phyloP scores from a whole-genome alignment of 768 basidiomycete genomes.

The Agaricus bisporus region DNA sequence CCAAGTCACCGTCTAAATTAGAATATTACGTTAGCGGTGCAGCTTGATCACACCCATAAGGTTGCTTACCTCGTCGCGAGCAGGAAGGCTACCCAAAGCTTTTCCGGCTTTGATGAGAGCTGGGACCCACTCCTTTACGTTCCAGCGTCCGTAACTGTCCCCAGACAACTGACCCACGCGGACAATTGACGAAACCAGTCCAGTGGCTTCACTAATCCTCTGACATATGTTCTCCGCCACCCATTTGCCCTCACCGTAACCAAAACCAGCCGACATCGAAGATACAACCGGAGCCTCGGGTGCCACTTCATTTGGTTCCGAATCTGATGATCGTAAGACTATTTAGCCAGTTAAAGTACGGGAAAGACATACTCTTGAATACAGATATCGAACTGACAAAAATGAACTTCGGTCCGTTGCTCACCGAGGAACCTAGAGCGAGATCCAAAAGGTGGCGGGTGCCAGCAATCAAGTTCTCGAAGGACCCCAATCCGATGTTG shows the following conservation, averaged over 20 bases:
- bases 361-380: background rate
- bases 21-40: background rate
- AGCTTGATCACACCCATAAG: background rate
- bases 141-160: slow-evolving; percentile 37
- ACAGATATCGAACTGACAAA: background rate
- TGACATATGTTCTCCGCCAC: background rate
- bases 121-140: slow-evolving; percentile 38
- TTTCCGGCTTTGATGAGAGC: background rate
- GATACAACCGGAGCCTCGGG: background rate
- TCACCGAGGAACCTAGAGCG: background rate
- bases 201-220: background rate
- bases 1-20: background rate
- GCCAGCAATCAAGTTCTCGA: background rate
- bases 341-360: no score
- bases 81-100: background rate
- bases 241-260: slow-evolving; percentile 9
- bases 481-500: background rate
- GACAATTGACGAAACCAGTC: slow-evolving; percentile 16
- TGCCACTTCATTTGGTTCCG: background rate
- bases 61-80: background rate
- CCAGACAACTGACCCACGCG: slow-evolving; percentile 41
- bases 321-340: background rate
- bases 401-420: background rate
- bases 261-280: background rate
- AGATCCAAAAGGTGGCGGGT: background rate